Evolutionary conservation across 2,329 filamentous ascomycete species (phyloP), one percentile per base, ranked within the genome.

Genomic region (Hypoxylon sp.): DNA sequence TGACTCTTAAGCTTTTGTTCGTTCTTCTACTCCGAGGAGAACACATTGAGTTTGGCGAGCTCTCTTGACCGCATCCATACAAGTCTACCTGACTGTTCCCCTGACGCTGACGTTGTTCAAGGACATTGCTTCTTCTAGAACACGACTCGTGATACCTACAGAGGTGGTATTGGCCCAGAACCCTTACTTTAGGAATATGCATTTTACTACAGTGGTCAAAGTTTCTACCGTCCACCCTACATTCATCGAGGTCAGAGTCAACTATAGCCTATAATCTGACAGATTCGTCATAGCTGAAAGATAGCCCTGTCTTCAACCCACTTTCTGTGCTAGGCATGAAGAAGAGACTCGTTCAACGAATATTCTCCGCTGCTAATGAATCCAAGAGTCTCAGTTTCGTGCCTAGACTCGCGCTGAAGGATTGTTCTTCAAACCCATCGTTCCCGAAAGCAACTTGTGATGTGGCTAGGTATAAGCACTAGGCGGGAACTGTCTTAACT

Each of bases 221-320:
- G 53, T 25, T 34, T 28, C 61, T 61, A n/a, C n/a, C n/a, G n/a
- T 60, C 38, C 49, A 48, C 53, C 55, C 55, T 25, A 38, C 50
- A 59, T 57, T n/a, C n/a, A 41, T 50, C 41, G 14, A 17, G 32
- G 45, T 59, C 58, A 62, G 50, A 58, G 25, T 25, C 46, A 38
- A 63, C 45, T 53, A 51, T 36, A 60, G 36, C 43, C 43, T 57
- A 63, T 60, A 60, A 48, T 63, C 59, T 65, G 61, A 58, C 57
- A 68, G 45, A 60, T 60, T 57, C 52, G 23, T 41, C 45, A 21
- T 60, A 68, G 65, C 68, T 68, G 65, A 68, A 68, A 60, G 46
- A 45, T 21, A 60, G 58, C 49, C 55, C 25, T 32, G 45, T 59
- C 36, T 46, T 41, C 34, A 61, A n/a, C 21, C 23, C 36, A 52